Evolutionary conservation across 2,329 filamentous ascomycete genomes (phyloP).

Genomic region (Epichloe uncinata): DNA sequence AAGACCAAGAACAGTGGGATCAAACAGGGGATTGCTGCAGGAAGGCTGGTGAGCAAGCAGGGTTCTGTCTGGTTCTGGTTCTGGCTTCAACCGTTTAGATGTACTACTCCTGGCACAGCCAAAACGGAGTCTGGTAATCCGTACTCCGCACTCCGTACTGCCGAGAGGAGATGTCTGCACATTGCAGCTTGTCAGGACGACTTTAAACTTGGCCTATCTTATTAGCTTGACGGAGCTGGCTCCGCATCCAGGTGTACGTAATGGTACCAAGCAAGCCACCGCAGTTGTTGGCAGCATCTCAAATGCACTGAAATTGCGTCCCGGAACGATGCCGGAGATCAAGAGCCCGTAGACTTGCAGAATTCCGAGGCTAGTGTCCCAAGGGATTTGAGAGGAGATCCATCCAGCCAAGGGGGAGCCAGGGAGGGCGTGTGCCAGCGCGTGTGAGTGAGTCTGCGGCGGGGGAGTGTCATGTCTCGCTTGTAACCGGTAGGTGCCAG

Average conservation of each 20-base stretch:
- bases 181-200: not conserved
- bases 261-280: not conserved
- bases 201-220: not conserved
- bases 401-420: not conserved
- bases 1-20: conserved; percentile 7
- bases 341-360: no score
- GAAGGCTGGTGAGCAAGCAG: conserved; percentile 12
- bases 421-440: conserved; percentile 6
- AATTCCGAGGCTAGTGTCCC: conserved; percentile 6
- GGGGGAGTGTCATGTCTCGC: conserved; percentile 12
- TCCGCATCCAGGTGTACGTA: not conserved
- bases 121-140: no score
- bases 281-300: not conserved
- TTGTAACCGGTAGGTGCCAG: conserved; percentile 7
- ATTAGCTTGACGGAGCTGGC: not conserved
- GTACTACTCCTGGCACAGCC: conserved; percentile 14
- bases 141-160: no score
- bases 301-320: not conserved
- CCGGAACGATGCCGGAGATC: not conserved
- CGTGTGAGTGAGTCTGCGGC: not conserved
- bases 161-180: conserved; percentile 12
- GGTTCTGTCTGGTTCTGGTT: conserved; percentile 1
- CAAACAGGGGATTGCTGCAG: conserved; percentile 18
- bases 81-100: not conserved
- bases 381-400: not conserved